These are phyloP conservation scores for Teratosphaeria viscida DNA, from an alignment of 2,329 filamentous ascomycete genomes.

Conservation along the genomic window DNA sequence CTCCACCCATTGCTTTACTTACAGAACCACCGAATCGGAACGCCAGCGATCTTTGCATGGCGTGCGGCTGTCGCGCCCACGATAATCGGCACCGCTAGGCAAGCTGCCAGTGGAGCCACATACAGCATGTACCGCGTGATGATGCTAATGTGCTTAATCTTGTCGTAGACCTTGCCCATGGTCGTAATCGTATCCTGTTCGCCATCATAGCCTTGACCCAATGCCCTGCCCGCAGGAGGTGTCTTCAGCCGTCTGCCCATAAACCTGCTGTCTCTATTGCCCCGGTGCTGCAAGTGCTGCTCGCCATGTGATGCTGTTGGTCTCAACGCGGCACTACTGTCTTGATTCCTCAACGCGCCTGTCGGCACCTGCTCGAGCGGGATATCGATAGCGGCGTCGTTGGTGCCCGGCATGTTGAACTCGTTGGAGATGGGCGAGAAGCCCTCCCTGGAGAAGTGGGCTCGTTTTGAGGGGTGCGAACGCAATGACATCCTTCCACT, in stretches of 20 bases:
- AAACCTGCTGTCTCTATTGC: conserved; percentile 30
- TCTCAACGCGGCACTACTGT: conserved; percentile 23
- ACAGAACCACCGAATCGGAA: conserved; percentile 49
- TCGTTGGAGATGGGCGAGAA: conserved; percentile 12
- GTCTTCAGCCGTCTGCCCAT: conserved; percentile 23
- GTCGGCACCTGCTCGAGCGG: conserved; percentile 48
- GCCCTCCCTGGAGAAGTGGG: conserved; percentile 23
- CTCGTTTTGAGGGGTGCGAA: conserved; percentile 2
- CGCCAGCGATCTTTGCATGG: conserved; percentile 40
- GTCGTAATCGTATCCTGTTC: conserved; percentile 47
- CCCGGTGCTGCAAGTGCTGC: conserved; percentile 11
- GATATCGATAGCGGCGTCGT: conserved; percentile 51
- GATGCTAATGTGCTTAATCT: conserved; percentile 52
- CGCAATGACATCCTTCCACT: conserved; percentile 4
- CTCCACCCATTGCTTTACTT: too few species aligned
- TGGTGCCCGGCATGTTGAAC: conserved; percentile 28
- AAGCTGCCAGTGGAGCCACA: conserved; percentile 45
- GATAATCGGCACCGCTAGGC: conserved; percentile 55
- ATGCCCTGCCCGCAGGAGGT: conserved; percentile 22
- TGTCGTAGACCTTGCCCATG: conserved; percentile 51
- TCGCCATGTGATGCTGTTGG: conserved; percentile 17
- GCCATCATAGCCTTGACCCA: conserved; percentile 27
- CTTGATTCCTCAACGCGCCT: conserved; percentile 29
- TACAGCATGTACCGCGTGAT: conserved; percentile 55
- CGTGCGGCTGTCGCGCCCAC: conserved; percentile 39